A percentile compares a stretch with the other conserved stretches of the same genome.
phyloP scores from a whole-genome alignment of 2,329 filamentous ascomycete species.

The Xenoacremonium recifei region DNA sequence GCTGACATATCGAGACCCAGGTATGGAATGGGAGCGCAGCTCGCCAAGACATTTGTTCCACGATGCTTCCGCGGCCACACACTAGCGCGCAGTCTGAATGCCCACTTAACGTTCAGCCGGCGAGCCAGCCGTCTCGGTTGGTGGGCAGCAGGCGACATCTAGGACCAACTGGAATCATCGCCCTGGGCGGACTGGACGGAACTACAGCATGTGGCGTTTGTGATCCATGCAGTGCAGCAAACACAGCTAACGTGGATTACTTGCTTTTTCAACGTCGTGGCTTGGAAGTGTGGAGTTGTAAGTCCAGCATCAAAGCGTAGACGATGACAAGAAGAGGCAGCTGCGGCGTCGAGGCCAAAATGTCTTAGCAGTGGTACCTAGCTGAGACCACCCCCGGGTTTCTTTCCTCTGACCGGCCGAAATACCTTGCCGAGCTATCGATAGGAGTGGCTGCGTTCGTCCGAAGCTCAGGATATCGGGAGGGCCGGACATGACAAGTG shows the following conservation, averaged over 20 bases:
- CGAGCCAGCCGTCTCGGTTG: not conserved
- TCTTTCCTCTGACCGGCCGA: not conserved
- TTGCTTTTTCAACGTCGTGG: not conserved
- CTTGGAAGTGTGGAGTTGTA: not conserved
- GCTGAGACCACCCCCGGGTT: not conserved
- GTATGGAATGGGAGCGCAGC: constrained; percentile 14
- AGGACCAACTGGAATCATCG: not conserved
- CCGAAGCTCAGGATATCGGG: too few relatives aligned
- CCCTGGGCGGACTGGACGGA: not conserved
- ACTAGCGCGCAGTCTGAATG: constrained; percentile 6
- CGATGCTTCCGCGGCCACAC: constrained; percentile 15
- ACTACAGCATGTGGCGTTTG: not conserved
- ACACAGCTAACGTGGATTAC: not conserved
- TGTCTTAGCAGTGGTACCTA: too few relatives aligned
- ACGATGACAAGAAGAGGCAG: too few relatives aligned
- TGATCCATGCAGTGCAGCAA: too few relatives aligned
- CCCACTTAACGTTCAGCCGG: constrained; percentile 11
- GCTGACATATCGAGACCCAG: constrained; percentile 19
- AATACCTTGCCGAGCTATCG: too few relatives aligned
- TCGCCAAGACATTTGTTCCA: constrained; percentile 18
- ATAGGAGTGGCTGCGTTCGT: too few relatives aligned
- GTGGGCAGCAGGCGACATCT: not conserved
- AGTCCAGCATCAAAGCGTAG: too few relatives aligned
- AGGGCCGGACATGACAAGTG: too few relatives aligned
- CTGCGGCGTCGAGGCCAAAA: too few relatives aligned